Conservation (phyloP, 495 filamentous ascomycete genomes). For the Ramalina peruviana region DNA sequence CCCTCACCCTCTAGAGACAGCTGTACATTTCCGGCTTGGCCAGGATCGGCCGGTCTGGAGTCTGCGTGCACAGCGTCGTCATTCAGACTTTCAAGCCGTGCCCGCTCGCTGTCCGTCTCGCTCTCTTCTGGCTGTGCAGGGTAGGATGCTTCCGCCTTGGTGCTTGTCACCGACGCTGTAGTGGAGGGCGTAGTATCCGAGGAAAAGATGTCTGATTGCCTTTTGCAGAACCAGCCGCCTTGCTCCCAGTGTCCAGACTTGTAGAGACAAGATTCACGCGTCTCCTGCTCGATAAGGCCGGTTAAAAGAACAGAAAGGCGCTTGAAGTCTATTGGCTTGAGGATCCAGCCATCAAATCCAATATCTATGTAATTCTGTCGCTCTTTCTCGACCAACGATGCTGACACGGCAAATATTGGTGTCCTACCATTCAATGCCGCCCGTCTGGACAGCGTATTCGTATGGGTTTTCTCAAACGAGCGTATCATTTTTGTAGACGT, state of each 20-base stretch:
- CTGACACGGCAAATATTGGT: slow-evolving; percentile 84
- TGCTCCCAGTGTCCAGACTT: slow-evolving; percentile 52
- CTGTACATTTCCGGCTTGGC: slow-evolving; percentile 9
- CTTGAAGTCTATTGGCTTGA: slow-evolving; percentile 64
- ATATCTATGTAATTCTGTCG: slow-evolving; percentile 56
- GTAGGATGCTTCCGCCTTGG: slow-evolving; percentile 1
- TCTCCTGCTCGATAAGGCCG: slow-evolving; percentile 38
- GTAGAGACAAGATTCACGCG: slow-evolving; percentile 39
- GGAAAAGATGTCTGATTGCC: slow-evolving; percentile 11
- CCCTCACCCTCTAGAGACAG: slow-evolving; percentile 1
- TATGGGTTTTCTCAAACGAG: slow-evolving; percentile 42
- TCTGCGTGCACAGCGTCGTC: slow-evolving; percentile 14
- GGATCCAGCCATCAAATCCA: slow-evolving; percentile 85
- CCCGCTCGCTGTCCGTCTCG: slow-evolving; percentile 9
- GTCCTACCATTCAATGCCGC: slow-evolving; percentile 40
- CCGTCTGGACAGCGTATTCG: slow-evolving; percentile 30
- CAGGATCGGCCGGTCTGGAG: slow-evolving; percentile 6
- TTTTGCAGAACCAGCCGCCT: slow-evolving; percentile 53
- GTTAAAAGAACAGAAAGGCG: slow-evolving; percentile 44
- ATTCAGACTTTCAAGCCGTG: slow-evolving; percentile 12
- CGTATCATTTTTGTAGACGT: slow-evolving; percentile 75
- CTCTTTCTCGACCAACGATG: slow-evolving; percentile 63
- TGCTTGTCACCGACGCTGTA: slow-evolving; percentile 3
- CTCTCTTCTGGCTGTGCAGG: slow-evolving; percentile 11
- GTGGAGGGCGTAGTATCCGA: slow-evolving; percentile 12